These are phyloP conservation scores for Solanum habrochaites DNA, from an alignment of 257 asterid genomes.

Conservation along the genomic window DNA sequence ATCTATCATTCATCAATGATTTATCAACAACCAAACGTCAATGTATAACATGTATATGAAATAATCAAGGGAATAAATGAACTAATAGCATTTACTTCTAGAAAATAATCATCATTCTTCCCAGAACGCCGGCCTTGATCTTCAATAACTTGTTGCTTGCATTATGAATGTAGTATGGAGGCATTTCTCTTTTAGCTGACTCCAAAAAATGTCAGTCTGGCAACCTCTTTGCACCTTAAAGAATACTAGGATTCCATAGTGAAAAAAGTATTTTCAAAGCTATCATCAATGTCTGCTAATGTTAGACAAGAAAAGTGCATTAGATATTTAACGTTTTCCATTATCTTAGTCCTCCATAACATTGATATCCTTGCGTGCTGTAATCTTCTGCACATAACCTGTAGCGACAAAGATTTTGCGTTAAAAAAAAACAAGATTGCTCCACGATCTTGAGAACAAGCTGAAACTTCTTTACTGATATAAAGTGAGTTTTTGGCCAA, in stretches of 20 bases:
- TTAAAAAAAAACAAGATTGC: background rate
- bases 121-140: background rate
- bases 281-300: background rate
- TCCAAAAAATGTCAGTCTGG: background rate
- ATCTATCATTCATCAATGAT: constrained; percentile 11
- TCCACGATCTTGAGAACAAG: background rate
- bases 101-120: background rate
- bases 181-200: background rate
- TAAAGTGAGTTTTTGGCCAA: background rate
- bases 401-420: constrained; percentile 9
- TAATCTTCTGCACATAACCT: constrained; percentile 93
- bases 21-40: background rate
- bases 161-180: background rate
- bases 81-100: background rate
- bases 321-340: background rate
- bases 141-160: background rate
- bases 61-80: background rate
- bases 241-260: background rate
- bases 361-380: constrained; percentile 57
- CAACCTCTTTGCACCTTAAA: background rate
- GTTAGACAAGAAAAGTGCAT: background rate
- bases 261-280: background rate
- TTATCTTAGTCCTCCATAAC: constrained; percentile 82
- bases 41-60: background rate
- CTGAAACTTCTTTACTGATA: background rate